These are phyloP conservation scores for Kwoniella botswanensis DNA, from an alignment of 768 basidiomycete genomes.

Conservation along the genomic window DNA sequence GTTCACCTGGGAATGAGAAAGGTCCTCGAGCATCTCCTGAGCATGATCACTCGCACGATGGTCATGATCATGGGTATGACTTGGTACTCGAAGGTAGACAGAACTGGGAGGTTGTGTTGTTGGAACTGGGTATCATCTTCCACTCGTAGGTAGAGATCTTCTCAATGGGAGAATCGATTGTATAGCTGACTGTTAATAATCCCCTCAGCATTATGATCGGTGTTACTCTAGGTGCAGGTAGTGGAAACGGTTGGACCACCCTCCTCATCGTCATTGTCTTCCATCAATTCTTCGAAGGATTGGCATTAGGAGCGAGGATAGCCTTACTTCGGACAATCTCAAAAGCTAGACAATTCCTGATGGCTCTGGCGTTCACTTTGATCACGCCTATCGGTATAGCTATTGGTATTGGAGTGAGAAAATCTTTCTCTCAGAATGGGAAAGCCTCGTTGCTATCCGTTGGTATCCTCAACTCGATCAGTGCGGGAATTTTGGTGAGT, in stretches of 20 bases:
- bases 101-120: slow-evolving; percentile 51
- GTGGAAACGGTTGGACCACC: slow-evolving; percentile 54
- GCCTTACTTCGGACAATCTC: slow-evolving; percentile 46
- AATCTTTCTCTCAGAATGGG: slow-evolving; percentile 18
- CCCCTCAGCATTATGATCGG: slow-evolving; percentile 58
- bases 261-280: slow-evolving; percentile 55
- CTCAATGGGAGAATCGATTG: slow-evolving; percentile 30
- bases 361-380: slow-evolving; percentile 46
- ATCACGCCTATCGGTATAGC: slow-evolving; percentile 56
- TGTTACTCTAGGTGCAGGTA: slow-evolving; percentile 49
- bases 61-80: slow-evolving; percentile 34
- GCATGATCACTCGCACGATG: slow-evolving; percentile 24
- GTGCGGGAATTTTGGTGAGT: slow-evolving; percentile 38
- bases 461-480: slow-evolving; percentile 38
- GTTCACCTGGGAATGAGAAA: slow-evolving; percentile 13
- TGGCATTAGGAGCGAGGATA: slow-evolving; percentile 50
- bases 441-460: slow-evolving; percentile 35
- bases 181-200: not conserved
- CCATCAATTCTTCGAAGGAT: slow-evolving; percentile 51
- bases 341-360: slow-evolving; percentile 32
- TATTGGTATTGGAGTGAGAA: slow-evolving; percentile 56
- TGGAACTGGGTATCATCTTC: slow-evolving; percentile 55
- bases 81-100: slow-evolving; percentile 39
- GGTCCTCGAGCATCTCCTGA: slow-evolving; percentile 3
- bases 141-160: slow-evolving; percentile 34